Percentiles rank a stretch among this genome's conserved stretches.
Conservation (phyloP, 805 yeast species). For the Ogataea pignaliae region DNA sequence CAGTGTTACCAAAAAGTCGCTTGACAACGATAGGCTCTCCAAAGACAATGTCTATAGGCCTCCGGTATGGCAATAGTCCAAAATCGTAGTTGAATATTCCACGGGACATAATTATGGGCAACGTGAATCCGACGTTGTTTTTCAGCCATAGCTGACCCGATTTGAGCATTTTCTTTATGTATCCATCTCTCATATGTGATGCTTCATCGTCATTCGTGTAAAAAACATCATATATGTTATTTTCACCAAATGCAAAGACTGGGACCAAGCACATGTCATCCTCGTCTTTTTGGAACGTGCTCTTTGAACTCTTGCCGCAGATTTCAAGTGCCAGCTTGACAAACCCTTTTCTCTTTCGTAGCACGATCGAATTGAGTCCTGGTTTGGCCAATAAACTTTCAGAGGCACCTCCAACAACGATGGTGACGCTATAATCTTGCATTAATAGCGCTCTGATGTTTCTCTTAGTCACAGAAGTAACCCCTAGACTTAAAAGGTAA, state of each 20-base stretch:
- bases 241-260: conserved; percentile 88
- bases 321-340: conserved; percentile 78
- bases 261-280: conserved; percentile 84
- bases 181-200: conserved; percentile 16
- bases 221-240: conserved; percentile 45
- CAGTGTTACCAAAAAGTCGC: conserved; percentile 19
- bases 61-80: conserved; percentile 84
- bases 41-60: conserved; percentile 70
- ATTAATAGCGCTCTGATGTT: conserved; percentile 64
- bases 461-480: conserved; percentile 74
- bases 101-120: conserved; percentile 88
- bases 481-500: conserved; percentile 73
- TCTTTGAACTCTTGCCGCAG: conserved; percentile 11
- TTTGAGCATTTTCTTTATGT: conserved; percentile 37
- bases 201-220: conserved; percentile 21
- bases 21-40: conserved; percentile 54
- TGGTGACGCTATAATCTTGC: conserved; percentile 70
- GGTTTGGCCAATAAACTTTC: conserved; percentile 72
- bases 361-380: conserved; percentile 61
- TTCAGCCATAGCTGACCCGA: conserved; percentile 71
- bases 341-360: conserved; percentile 81
- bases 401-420: conserved; percentile 95
- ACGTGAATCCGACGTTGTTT: conserved; percentile 67
- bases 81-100: conserved; percentile 90
- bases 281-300: conserved; percentile 7